These are phyloP conservation scores for Pseudoscleropodium purum DNA, from an alignment of 225 moss, liverwort and hornwort genomes.

Conservation along the genomic window DNA sequence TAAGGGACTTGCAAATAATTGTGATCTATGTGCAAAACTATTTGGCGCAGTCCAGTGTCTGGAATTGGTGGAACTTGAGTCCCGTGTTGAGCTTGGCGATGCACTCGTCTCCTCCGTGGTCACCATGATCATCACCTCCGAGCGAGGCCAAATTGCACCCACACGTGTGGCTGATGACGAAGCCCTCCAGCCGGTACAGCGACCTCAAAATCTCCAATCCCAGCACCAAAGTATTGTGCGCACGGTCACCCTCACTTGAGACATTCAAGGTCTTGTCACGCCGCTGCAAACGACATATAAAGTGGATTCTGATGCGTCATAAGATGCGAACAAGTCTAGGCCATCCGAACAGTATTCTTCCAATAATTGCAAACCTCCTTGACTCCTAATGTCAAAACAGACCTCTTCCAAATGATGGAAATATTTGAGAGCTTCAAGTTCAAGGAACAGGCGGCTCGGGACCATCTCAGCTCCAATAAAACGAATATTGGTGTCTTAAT, in stretches of 20 bases:
- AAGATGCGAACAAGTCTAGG: neutral
- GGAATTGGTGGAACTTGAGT: constrained; percentile 25
- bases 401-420: neutral
- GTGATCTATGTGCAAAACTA: neutral
- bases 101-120: constrained; percentile 24
- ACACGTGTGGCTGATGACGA: constrained; percentile 16
- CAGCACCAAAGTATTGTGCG: neutral
- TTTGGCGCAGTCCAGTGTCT: constrained; percentile 18
- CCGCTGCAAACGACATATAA: neutral
- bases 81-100: constrained; percentile 30
- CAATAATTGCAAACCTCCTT: constrained; percentile 18
- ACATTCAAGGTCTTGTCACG: neutral
- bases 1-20: neutral
- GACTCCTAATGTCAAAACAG: constrained; percentile 16
- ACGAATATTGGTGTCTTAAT: neutral
- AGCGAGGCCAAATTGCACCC: constrained; percentile 24
- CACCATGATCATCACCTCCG: constrained; percentile 36
- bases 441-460: neutral
- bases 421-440: neutral
- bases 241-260: neutral
- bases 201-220: constrained; percentile 16
- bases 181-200: constrained; percentile 16
- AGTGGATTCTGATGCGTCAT: neutral
- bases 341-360: constrained; percentile 23
- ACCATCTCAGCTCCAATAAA: neutral